phyloP scores from a whole-genome alignment of 345 rosid genomes.

The Streptanthus diversifolius region DNA sequence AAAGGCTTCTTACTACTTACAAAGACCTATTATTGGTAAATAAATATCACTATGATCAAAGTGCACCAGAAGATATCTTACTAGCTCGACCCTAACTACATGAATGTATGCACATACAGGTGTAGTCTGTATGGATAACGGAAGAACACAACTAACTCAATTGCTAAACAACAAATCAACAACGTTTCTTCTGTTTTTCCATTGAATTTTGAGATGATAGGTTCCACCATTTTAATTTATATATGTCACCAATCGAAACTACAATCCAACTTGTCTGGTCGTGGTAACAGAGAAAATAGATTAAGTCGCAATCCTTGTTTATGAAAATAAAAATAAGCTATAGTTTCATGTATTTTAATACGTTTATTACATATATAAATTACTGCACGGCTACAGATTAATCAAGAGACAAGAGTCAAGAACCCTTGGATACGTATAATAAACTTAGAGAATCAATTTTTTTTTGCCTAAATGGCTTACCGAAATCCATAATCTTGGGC shows the following conservation, averaged over 20 bases:
- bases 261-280: slow-evolving; percentile 17
- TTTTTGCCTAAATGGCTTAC: slow-evolving; percentile 20
- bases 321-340: not conserved
- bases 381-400: slow-evolving; percentile 16
- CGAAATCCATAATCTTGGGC: not conserved
- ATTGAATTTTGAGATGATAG: not conserved
- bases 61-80: not conserved
- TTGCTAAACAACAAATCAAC: not conserved
- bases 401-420: slow-evolving; percentile 7
- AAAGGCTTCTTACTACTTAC: not conserved
- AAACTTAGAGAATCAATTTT: not conserved
- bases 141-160: not conserved
- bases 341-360: not conserved
- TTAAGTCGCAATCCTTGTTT: slow-evolving; percentile 5
- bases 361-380: slow-evolving; percentile 4
- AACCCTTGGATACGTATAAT: not conserved
- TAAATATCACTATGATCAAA: not conserved
- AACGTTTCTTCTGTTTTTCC: not conserved
- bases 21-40: not conserved
- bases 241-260: not conserved
- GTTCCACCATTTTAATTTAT: not conserved
- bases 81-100: not conserved
- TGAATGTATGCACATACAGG: not conserved
- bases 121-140: not conserved
- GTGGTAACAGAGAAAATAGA: slow-evolving; percentile 3